Base-by-base conservation (phyloP, 2,329 filamentous ascomycete species). In the Madurella fahalii region DNA sequence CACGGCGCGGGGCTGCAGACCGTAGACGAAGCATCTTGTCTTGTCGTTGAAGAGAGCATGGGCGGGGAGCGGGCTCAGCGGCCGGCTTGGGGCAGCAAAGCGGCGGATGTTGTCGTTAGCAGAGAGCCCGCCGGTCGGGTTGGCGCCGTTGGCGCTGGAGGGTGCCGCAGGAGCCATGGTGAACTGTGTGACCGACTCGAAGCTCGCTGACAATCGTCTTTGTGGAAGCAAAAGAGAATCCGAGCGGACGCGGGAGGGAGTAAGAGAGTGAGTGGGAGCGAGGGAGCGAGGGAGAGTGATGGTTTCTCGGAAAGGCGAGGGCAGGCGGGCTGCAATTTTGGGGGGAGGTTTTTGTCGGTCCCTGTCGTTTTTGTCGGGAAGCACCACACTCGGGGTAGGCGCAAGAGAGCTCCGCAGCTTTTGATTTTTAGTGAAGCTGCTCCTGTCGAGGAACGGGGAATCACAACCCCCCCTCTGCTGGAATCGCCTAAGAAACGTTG, bases 11-110 rank as follows among this genome's bases (percentile, higher is more conserved):
- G 94, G 93, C 80, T 99, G 94, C 71, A 99, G 90, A 75, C 94
- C 94, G 79, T 99, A 99, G 76, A 99, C 94, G 74, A 99, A 95
- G 82, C 94, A 97, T 93, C 94, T 84, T 73, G 94, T 97, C 89
- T 97, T 99, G 78, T 92, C 86, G 83, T 94, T 94, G 86, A 97
- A 99, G 71, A 99, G 90, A 60, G 89, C 88, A 76, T 96, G 90
- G 69, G 85, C 81, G 64, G 90, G 86, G 61, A 87, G 85, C 65
- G 94, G 94, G 81, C 89, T 96, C 78, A 95, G 76, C 62, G 91
- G 90, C 70, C 94, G 85, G 79, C 90, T 96, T 65, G 94, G 90
- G 68, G 93, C 90, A 67, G 86, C 84, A 76, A 99, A 99, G 67
- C 94, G 91, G 75, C 89, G 87, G 78, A 99, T 97, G 80, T 97